Base-by-base conservation (phyloP, 176 grass and related monocot genomes). In the Poa pratensis region DNA sequence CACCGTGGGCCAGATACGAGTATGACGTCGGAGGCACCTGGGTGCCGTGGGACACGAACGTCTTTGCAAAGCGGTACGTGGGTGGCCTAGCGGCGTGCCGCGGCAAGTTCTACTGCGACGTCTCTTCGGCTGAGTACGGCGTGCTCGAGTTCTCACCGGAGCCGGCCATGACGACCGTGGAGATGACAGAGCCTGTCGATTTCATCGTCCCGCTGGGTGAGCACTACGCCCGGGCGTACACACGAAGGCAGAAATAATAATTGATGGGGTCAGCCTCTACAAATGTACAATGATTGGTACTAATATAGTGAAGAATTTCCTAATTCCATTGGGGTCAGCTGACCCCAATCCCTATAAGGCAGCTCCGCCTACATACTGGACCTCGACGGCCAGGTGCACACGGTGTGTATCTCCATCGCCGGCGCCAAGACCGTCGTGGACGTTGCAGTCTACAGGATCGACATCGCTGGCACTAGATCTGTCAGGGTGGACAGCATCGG, bases 311-410 rank as follows among this genome's bases (percentile, higher is more conserved):
- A n/a, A n/a, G n/a, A n/a, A n/a, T n/a, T n/a, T n/a, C n/a, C n/a
- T n/a, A n/a, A n/a, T n/a, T n/a, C n/a, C n/a, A n/a, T n/a, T n/a
- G n/a, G n/a, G n/a, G n/a, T n/a, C n/a, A n/a, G n/a, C n/a, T n/a
- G n/a, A 51, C 49, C 17, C 49, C 49, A 16, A 1, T 0, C 49
- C 49, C 22, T 61, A 13, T n/a, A n/a, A n/a, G n/a, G n/a, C n/a
- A n/a, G n/a, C n/a, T n/a, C n/a, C 58, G 49, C 49, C 19, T 40
- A 65, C 72, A 15, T 14, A 0, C 4, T 84, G 13, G 72, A 84
- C 40, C 16, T 84, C 20, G 58, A 27, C 59, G 72, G 82, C 0
- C 34, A 71, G n/a, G 32, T 84, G 55, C 43, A 84, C 82, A 62
- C 5, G 37, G 69, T 4, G 39, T 63, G 12, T 7, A 58, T 83